Evolutionary conservation across 2,329 filamentous ascomycete species (phyloP), one percentile per base, ranked within the genome.

Genomic region (Seiridium cupressi): DNA sequence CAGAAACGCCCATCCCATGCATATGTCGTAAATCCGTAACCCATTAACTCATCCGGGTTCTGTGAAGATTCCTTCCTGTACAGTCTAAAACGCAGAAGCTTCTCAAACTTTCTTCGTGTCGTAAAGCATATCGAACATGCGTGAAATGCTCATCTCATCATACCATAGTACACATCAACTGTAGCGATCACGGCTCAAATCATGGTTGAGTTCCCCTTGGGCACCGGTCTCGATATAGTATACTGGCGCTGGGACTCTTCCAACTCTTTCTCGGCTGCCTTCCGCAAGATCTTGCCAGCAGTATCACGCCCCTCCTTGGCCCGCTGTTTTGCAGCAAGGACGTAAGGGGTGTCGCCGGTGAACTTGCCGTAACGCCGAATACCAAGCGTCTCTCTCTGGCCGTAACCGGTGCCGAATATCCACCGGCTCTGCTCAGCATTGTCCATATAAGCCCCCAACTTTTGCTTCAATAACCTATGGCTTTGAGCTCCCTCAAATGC

Each of bases 401-500:
- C 63, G 44, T 59, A 74, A 62, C 68, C 81, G 65, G 77, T 71
- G 44, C 79, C 79, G 61, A 86, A 80, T 57, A 74, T 77, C 84
- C 84, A 87, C 57, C 77, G 68, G 36, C 79, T 84, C 73, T 81
- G 81, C 59, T 75, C 81, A 64, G 74, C 78, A 57, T 71, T 69
- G 58, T 76, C 69, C 49, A 74, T 72, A 38, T 79, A 76, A 48
- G 85, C 79, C 55, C 91, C 87, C 2, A 97, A 77, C 47, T 90
- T 80, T 0, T 84, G 86, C 31, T 89, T 82, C 26, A 97, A 81
- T 64, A 93, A 89, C 0, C 79, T 79, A 64, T 88, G 89, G n/a
- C 82, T 87, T 35, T 81, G 79, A 3, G 89, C 85, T 44, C 87
- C 84, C 55, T 87, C 82, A 71, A 97, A 94, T 0, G 89, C 84